Conservation (phyloP, 1,139 yeast species). For the Yamadazyma dushanensis region DNA sequence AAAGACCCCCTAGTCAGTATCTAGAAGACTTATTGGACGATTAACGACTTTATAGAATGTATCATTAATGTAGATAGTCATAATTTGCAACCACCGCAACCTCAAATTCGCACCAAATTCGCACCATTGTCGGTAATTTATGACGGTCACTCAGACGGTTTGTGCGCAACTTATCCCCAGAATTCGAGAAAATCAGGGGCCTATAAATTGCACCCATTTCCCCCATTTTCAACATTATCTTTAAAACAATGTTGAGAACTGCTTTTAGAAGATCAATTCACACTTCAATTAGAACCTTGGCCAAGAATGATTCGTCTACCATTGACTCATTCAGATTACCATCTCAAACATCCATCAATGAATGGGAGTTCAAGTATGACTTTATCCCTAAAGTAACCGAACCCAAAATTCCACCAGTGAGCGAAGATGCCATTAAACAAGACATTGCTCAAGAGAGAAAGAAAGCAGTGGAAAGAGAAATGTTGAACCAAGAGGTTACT, state of each 20-base stretch:
- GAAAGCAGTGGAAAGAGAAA: conserved; percentile 43
- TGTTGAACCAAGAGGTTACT: conserved; percentile 36
- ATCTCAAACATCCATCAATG: conserved; percentile 48
- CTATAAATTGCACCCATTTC: conserved; percentile 2
- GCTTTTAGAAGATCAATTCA: conserved; percentile 17
- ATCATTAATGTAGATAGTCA: conserved; percentile 1
- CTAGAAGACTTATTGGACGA: conserved; percentile 27
- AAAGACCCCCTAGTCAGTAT: conserved; percentile 33
- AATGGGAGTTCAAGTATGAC: conserved; percentile 55
- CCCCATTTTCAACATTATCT: background rate
- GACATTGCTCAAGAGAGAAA: conserved; percentile 46
- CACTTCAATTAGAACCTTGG: conserved; percentile 16
- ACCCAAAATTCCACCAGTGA: conserved; percentile 54
- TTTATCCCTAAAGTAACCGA: conserved; percentile 44
- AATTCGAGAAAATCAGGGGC: conserved; percentile 6
- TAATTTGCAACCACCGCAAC: too few species aligned
- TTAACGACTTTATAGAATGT: conserved; percentile 1
- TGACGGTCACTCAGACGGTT: too few species aligned
- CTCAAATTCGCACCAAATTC: too few species aligned
- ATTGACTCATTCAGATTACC: conserved; percentile 48
- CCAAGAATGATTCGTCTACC: conserved; percentile 47
- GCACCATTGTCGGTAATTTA: background rate
- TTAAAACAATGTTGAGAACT: conserved; percentile 5
- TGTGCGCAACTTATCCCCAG: too few species aligned
- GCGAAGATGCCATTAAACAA: conserved; percentile 50